Base-by-base conservation (phyloP, 352 stramenopile genomes). In the Ophiocytium majus region DNA sequence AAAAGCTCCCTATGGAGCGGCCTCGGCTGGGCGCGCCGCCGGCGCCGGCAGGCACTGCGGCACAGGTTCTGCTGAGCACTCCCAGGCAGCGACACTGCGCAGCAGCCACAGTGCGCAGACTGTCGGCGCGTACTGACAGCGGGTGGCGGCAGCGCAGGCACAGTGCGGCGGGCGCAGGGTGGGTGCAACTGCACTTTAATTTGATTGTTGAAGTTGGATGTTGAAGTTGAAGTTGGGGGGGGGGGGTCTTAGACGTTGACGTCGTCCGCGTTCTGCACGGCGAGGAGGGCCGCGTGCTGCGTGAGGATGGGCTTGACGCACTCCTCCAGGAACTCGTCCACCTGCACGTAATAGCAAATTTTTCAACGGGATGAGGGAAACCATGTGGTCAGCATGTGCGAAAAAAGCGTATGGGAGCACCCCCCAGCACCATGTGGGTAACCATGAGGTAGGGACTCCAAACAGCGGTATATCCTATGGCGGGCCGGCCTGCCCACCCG, bases 241-340 rank as follows among this genome's bases (percentile, higher is more conserved):
- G n/a, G n/a, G n/a, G n/a, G n/a, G n/a, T n/a, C 31, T 93, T 97
- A 99, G 79, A 99, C 95, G 92, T 98, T 99, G 82, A 99, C 95
- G 36, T 91, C 92, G 91, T 98, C 96, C 33, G 98, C 91, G 91
- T 94, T 95, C 86, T 97, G 91, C 75, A 98, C 92, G 1, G 94
- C 90, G 37, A 99, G 91, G 78, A 98, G 85, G 79, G 92, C 91
- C 79, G 93, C 92, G 88, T 98, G 92, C 35, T 92, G 91, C 85
- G 94, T 91, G 71, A 99, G 91, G 71, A 99, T 93, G 32, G 96
- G 97, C 85, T 95, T 87, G 81, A 99, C 93, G 86, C 97, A 94
- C 57, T 98, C 95, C 19, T 84, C 82, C 80, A 99, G 92, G 88
- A 99, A 99, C 88, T 99, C 96, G 84, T 97, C 94, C 5, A 94